Conservation (phyloP, 164 flowering plant genomes). For the Tetrastigma voinierianum region DNA sequence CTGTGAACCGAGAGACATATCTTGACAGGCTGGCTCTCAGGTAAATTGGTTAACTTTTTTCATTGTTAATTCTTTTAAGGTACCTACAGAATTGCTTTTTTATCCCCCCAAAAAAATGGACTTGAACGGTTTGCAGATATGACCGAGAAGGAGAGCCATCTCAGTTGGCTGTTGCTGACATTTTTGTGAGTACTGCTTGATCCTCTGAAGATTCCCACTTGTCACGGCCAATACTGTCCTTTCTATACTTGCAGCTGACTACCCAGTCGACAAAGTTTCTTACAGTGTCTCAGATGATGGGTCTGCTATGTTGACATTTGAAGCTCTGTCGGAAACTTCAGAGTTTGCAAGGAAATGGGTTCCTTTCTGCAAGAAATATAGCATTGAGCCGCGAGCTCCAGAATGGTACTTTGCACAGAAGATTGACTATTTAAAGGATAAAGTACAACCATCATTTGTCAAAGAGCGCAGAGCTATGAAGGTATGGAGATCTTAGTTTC, state of each 20-base stretch:
- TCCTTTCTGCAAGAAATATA: conserved; percentile 85
- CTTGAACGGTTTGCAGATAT: too few species aligned
- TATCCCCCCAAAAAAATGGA: too few species aligned
- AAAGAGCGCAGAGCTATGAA: conserved; percentile 39
- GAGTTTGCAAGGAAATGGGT: conserved; percentile 95
- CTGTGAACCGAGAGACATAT: too few species aligned
- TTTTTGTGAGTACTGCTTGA: conserved; percentile 67
- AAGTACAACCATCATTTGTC: conserved; percentile 70
- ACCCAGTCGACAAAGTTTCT: conserved; percentile 95
- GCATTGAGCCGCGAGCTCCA: conserved; percentile 89
- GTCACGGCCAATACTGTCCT: conserved; percentile 67
- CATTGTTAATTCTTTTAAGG: too few species aligned
- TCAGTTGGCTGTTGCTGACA: conserved; percentile 41
- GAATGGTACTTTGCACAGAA: conserved; percentile 88
- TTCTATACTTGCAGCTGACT: conserved; percentile 69
- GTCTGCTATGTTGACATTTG: conserved; percentile 90
- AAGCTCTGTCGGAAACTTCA: conserved; percentile 83
- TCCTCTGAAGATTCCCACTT: conserved; percentile 61
- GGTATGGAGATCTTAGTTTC: conserved; percentile 5
- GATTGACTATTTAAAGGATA: conserved; percentile 86
- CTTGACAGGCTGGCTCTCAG: too few species aligned
- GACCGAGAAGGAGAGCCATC: conserved; percentile 23
- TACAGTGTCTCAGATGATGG: conserved; percentile 97
- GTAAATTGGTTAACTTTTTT: too few species aligned
- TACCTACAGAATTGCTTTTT: too few species aligned